Conservation (phyloP, 2,329 filamentous ascomycete species). For the Curvularia verruculosa region DNA sequence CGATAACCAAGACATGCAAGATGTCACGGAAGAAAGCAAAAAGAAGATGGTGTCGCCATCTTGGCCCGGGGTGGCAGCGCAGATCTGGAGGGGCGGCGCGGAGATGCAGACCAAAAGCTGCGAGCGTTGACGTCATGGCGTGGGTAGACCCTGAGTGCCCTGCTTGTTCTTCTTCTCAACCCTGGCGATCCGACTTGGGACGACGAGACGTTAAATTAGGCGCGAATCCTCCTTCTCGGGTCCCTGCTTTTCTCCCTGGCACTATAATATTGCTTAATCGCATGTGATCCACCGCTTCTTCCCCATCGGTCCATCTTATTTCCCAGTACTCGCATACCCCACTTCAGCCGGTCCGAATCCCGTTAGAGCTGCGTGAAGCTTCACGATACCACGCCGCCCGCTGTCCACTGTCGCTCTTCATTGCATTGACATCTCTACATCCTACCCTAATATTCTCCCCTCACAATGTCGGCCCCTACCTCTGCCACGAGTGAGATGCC, state of each 20-base stretch:
- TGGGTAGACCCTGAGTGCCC: conserved; percentile 7
- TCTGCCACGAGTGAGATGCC: conserved; percentile 40
- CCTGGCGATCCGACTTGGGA: conserved; percentile 7
- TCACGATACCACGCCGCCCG: conserved; percentile 1
- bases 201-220: conserved; percentile 18
- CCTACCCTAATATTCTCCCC: neutral
- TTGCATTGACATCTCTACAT: neutral
- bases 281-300: neutral
- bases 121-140: conserved; percentile 15
- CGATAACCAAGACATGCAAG: neutral
- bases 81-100: conserved; percentile 7
- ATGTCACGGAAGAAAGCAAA: neutral
- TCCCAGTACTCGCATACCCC: conserved; percentile 10
- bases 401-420: neutral
- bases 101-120: conserved; percentile 5
- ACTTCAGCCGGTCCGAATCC: conserved; percentile 7
- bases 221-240: conserved; percentile 6
- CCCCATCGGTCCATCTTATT: conserved; percentile 2
- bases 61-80: conserved; percentile 8
- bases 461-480: conserved; percentile 42
- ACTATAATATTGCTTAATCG: neutral
- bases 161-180: conserved; percentile 4
- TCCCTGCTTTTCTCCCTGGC: conserved; percentile 11
- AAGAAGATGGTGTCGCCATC: neutral
- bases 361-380: conserved; percentile 11